Base-by-base conservation (phyloP, 2,329 filamentous ascomycete species). In the Paracoccidioides lutzii region DNA sequence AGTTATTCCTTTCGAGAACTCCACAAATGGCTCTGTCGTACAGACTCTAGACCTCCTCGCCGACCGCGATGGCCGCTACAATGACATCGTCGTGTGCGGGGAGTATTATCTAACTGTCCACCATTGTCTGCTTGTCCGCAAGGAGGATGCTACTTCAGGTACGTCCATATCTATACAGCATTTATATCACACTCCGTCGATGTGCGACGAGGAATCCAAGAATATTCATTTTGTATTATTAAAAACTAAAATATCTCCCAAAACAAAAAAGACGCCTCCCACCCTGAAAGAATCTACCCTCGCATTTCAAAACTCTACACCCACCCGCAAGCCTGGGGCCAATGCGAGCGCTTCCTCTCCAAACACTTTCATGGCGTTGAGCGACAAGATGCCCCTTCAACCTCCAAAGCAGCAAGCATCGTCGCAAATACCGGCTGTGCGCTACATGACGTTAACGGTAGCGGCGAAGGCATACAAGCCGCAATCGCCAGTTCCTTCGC, bases 1-100 rank as follows among this genome's bases (percentile, higher is more conserved):
- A 62, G 87, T 97, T 37, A 87, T 96, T 1, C 93, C 93, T 5
- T 90, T 95, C 71, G 91, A 97, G 69, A 98, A 98, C 75, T 94
- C 88, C 43, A 91, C 88, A 67, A 95, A 97, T 71, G 93, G 93
- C 65, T 85, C 86, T 55, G 93, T 98, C 52, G 83, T 93, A 55
- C 87, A 89, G 69, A 95, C 90, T 0, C 80, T 97, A 30, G 90
- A 96, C 71, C 81, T 91, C 61, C 82, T 98, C 58, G 88, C 88
- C 61, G 89, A 95, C 72, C 78, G 86, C 32, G 74, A 81, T 42
- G 72, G 70, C 44, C 71, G 73, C 45, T 88, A 87, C 66, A 76
- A 77, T 9, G 81, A 87, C 66, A 78, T 96, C 48, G 77, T 79
- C 50, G 86, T 97, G 43, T 87, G 84, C 66, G 88, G 82, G 48